phyloP scores from a whole-genome alignment of 2,329 filamentous ascomycete species.

The Penicillium hordei region DNA sequence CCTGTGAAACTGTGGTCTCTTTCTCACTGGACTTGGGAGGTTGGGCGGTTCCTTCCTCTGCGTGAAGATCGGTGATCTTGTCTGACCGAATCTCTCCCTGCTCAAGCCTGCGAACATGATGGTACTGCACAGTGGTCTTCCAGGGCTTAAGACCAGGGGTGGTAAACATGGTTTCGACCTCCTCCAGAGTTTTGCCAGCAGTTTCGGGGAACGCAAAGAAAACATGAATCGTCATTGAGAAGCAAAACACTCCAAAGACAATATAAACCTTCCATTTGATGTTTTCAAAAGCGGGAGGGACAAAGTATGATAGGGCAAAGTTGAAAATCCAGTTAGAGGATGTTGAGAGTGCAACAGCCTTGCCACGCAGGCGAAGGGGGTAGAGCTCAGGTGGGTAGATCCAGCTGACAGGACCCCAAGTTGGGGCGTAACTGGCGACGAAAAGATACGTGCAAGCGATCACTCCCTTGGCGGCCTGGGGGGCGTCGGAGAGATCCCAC shows the following conservation, averaged over 20 bases:
- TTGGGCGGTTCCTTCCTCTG: slow-evolving; percentile 8
- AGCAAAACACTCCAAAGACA: slow-evolving; percentile 72
- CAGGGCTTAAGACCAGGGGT: slow-evolving; percentile 29
- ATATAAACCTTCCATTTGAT: slow-evolving; percentile 65
- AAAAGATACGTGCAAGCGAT: slow-evolving; percentile 73
- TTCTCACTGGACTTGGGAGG: slow-evolving; percentile 4
- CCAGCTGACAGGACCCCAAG: slow-evolving; percentile 62
- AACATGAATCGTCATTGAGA: slow-evolving; percentile 65
- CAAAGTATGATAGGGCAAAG: slow-evolving; percentile 56
- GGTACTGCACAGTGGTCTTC: slow-evolving; percentile 21
- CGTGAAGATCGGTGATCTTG: slow-evolving; percentile 14
- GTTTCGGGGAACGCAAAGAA: slow-evolving; percentile 48
- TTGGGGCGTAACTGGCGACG: slow-evolving; percentile 66
- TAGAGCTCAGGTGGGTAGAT: slow-evolving; percentile 63
- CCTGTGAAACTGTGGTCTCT: neutral
- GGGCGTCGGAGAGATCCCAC: slow-evolving; percentile 39
- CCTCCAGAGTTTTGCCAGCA: slow-evolving; percentile 69
- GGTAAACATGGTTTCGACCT: slow-evolving; percentile 71
- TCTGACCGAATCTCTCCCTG: slow-evolving; percentile 15
- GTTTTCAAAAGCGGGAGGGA: slow-evolving; percentile 57
- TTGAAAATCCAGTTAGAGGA: slow-evolving; percentile 65
- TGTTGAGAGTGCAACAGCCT: slow-evolving; percentile 62
- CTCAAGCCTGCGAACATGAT: slow-evolving; percentile 20
- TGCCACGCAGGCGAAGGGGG: slow-evolving; percentile 62
- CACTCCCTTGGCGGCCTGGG: slow-evolving; percentile 62